Percentiles rank a stretch among this genome's conserved stretches.
phyloP scores from a whole-genome alignment of 169 alveolate species.

The Perkinsus olseni region DNA sequence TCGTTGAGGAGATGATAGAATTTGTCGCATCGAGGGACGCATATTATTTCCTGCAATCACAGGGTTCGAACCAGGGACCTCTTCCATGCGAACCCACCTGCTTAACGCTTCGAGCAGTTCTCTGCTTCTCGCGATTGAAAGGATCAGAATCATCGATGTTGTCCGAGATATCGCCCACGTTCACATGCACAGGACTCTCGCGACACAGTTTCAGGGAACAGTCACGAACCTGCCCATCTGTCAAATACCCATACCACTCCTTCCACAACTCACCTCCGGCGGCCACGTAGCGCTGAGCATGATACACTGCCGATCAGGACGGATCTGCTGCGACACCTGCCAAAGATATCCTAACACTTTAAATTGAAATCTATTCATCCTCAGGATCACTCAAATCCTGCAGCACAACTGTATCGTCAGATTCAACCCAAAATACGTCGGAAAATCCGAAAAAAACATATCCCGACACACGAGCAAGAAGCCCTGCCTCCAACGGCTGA shows the following conservation, averaged over 20 bases:
- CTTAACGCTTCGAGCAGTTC: background rate
- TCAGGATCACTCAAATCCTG: too few species aligned
- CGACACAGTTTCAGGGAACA: background rate
- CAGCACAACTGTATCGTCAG: too few species aligned
- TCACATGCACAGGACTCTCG: background rate
- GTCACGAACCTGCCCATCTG: background rate
- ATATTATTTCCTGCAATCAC: background rate
- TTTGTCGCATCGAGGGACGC: background rate
- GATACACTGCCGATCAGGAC: slow-evolving; percentile 82
- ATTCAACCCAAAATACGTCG: too few species aligned
- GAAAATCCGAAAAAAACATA: too few species aligned
- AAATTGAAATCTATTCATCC: too few species aligned
- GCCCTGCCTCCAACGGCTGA: too few species aligned
- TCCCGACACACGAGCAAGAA: too few species aligned
- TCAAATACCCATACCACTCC: background rate
- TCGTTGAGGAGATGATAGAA: background rate
- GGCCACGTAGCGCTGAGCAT: slow-evolving; percentile 92
- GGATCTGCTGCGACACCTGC: slow-evolving; percentile 45
- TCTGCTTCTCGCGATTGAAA: background rate
- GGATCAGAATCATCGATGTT: background rate
- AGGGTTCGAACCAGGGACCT: background rate
- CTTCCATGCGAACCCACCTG: background rate
- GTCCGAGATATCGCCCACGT: background rate
- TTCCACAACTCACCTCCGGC: slow-evolving; percentile 42
- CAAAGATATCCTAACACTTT: too few species aligned